A percentile compares a stretch with the other conserved stretches of the same genome.
phyloP scores from a whole-genome alignment of 73 alveolate species.

The Symbiodinium pilosum region DNA sequence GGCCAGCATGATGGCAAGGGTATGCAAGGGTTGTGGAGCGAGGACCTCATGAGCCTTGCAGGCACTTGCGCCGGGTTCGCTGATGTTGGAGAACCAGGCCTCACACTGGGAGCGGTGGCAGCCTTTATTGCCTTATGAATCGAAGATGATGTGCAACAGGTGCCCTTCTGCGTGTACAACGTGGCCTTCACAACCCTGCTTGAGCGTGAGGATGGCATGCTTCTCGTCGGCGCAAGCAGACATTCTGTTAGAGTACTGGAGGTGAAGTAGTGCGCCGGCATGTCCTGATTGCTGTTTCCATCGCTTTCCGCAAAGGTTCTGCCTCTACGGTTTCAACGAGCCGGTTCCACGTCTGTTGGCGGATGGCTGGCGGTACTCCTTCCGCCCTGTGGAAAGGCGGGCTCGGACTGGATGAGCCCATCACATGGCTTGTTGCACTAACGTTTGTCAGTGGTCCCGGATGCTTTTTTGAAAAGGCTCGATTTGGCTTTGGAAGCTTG shows the following conservation, averaged over 20 bases:
- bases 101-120: neutral
- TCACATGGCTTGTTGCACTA: too few relatives aligned
- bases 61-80: slow-evolving; percentile 59
- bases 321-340: slow-evolving; percentile 77
- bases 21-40: neutral
- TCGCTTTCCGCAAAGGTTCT: neutral
- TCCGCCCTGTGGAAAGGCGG: slow-evolving; percentile 5
- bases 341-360: slow-evolving; percentile 60
- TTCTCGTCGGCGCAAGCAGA: neutral
- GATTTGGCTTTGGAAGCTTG: neutral
- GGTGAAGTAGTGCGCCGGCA: neutral
- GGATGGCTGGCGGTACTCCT: slow-evolving; percentile 34
- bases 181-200: slow-evolving; percentile 41
- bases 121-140: neutral
- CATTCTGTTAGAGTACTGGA: too few relatives aligned
- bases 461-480: too few relatives aligned
- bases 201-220: slow-evolving; percentile 45
- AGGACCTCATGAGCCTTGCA: neutral
- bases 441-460: neutral
- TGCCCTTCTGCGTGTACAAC: neutral
- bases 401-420: neutral
- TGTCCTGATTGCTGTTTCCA: too few relatives aligned
- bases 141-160: too few relatives aligned
- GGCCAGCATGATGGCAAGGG: neutral
- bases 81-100: slow-evolving; percentile 25